Evolutionary conservation across 2,329 filamentous ascomycete genomes (phyloP).

Genomic region (Venturia asperata): DNA sequence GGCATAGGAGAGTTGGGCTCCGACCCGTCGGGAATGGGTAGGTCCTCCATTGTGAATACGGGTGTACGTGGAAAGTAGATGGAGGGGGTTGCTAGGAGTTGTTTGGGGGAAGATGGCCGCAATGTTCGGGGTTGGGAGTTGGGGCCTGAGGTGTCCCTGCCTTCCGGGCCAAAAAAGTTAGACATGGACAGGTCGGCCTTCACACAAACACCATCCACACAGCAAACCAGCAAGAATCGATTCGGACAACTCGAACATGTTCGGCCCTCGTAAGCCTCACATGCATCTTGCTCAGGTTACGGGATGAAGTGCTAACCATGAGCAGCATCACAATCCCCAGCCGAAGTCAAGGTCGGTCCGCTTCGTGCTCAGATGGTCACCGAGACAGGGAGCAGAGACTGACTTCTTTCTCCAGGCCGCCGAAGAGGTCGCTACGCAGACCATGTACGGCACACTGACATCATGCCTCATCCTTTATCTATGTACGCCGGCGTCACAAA

Average conservation of each 20-base stretch:
- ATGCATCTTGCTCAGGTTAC: not conserved
- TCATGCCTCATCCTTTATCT: conserved; percentile 21
- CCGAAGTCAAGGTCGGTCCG: conserved; percentile 16
- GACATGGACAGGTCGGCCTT: not conserved
- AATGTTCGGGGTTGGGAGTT: not conserved
- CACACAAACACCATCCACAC: not conserved
- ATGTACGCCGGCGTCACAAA: conserved; percentile 15
- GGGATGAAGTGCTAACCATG: not conserved
- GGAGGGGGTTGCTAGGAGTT: not conserved
- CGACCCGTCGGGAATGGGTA: conserved; percentile 5
- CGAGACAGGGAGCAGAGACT: not conserved
- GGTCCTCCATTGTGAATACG: conserved; percentile 20
- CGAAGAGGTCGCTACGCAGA: conserved; percentile 19
- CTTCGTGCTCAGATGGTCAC: not conserved
- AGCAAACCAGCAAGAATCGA: not conserved
- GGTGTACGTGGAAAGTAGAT: not conserved
- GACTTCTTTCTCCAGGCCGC: not conserved
- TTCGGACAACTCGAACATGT: not conserved
- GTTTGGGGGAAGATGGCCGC: not conserved
- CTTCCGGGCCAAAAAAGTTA: not conserved
- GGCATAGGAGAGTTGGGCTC: conserved; percentile 14
- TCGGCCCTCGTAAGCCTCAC: conserved; percentile 5
- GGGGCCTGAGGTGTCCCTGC: not conserved
- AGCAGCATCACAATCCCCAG: conserved; percentile 14
- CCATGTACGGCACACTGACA: conserved; percentile 16